Evolutionary conservation across 148 eudicot species (phyloP), one percentile per base, ranked within the genome.

Genomic region (Fagopyrum esculentum): DNA sequence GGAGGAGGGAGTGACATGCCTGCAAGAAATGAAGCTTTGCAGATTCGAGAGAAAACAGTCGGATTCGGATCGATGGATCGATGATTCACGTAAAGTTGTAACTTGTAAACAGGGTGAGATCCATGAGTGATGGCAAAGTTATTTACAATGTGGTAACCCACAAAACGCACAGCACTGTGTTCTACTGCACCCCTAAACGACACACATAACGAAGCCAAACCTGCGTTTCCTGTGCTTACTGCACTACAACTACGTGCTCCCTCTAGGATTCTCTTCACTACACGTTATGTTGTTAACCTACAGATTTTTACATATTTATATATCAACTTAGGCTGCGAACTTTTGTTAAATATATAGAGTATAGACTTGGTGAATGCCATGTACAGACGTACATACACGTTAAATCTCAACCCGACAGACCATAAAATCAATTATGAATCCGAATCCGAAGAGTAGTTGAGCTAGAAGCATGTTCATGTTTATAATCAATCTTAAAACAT

Each of bases 11-110:
- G 43, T 66, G 71, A 66, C 71, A 66, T 66, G 71, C 46, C 47
- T 35, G 71, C 71, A 66, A 66, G 71, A 66, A 40, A 43, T 66
- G 71, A 66, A 66, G 71, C 71, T 40, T 66, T 66, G 47, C 47
- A 66, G 71, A 40, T 40, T 12, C 6, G 47, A 66, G 69, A 63
- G 44, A 30, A 10, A 64, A 66, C 45, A 66, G 71, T 66, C 47
- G 19, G 47, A 66, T 66, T 66, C 47, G 19, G 19, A 66, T 66
- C 46, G 71, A 66, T 66, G 12, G 66, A 60, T 60, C 40, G 40
- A 22, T 60, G 35, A 60, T 26, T 22, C 66, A 60, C 66, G 40
- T 60, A 60, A 60, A 60, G 66, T 4, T 49, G 13, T 7, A 57
- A 13, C 59, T 52, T 52, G 57, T 52, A 19, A 56, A 57, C 63